phyloP scores from a whole-genome alignment of 2,329 filamentous ascomycete species.

The Aspergillus brasiliensis region DNA sequence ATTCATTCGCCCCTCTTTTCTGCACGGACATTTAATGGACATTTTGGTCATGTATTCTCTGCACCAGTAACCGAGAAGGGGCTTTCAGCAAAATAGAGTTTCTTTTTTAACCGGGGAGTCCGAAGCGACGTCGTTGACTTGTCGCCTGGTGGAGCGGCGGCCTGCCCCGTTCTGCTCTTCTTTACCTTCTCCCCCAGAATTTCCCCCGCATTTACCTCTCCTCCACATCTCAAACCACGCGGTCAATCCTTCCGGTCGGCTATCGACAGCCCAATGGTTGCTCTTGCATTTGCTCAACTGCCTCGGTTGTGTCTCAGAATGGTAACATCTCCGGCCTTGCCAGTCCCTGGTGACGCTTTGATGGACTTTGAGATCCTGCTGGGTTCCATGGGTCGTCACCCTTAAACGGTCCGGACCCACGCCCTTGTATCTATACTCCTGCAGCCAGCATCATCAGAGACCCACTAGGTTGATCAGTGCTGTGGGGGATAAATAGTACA shows the following conservation, averaged over 20 bases:
- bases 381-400: not conserved
- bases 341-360: conserved; percentile 15
- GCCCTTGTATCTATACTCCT: not conserved
- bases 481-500: conserved; percentile 11
- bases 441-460: conserved; percentile 11
- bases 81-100: not conserved
- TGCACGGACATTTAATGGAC: not conserved
- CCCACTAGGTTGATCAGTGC: not conserved
- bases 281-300: conserved; percentile 13
- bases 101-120: not conserved
- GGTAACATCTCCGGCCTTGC: conserved; percentile 14
- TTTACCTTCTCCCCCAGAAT: conserved; percentile 29
- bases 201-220: conserved; percentile 6
- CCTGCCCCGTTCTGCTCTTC: conserved; percentile 14
- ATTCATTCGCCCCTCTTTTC: not conserved
- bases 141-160: not conserved
- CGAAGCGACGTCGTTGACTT: not conserved
- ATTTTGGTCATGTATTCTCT: no score
- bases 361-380: not conserved
- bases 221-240: conserved; percentile 12
- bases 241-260: conserved; percentile 8
- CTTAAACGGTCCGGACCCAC: not conserved
- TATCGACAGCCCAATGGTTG: conserved; percentile 6
- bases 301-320: conserved; percentile 32
- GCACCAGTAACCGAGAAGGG: not conserved